These are phyloP conservation scores for Mucor plumbeus DNA, from an alignment of 371 early-diverging fungal genomes.

Conservation along the genomic window DNA sequence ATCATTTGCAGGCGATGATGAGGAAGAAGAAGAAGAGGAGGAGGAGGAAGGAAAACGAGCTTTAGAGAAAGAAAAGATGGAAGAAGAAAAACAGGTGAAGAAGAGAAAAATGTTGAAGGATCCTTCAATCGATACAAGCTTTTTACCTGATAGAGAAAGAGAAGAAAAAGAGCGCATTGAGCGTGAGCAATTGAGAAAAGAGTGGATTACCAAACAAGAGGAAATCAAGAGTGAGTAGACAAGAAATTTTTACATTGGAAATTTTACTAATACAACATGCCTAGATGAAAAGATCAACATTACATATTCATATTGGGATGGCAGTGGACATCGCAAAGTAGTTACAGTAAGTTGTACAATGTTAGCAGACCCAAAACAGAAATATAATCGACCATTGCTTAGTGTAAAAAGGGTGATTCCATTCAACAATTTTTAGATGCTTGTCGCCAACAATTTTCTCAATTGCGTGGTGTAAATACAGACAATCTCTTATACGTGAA, in stretches of 20 bases:
- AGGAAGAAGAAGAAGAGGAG: conserved; percentile 35
- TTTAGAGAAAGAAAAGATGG: conserved; percentile 45
- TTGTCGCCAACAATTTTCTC: conserved; percentile 80
- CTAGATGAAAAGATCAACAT: conserved; percentile 80
- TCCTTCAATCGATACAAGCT: conserved; percentile 91
- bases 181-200: conserved; percentile 62
- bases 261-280: background rate
- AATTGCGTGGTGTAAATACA: conserved; percentile 81
- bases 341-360: conserved; percentile 61
- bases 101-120: conserved; percentile 81
- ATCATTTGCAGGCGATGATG: conserved; percentile 71
- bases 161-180: conserved; percentile 83
- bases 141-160: conserved; percentile 91
- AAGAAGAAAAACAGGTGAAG: conserved; percentile 35
- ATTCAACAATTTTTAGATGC: conserved; percentile 88
- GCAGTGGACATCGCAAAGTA: conserved; percentile 88
- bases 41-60: conserved; percentile 20
- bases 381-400: background rate
- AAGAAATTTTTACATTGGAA: conserved; percentile 6
- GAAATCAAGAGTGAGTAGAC: conserved; percentile 63
- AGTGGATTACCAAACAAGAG: conserved; percentile 86
- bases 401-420: conserved; percentile 91
- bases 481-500: conserved; percentile 93
- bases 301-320: conserved; percentile 96
- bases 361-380: background rate